Conservation (phyloP, 805 yeast genomes). For the Candida patagonica region DNA sequence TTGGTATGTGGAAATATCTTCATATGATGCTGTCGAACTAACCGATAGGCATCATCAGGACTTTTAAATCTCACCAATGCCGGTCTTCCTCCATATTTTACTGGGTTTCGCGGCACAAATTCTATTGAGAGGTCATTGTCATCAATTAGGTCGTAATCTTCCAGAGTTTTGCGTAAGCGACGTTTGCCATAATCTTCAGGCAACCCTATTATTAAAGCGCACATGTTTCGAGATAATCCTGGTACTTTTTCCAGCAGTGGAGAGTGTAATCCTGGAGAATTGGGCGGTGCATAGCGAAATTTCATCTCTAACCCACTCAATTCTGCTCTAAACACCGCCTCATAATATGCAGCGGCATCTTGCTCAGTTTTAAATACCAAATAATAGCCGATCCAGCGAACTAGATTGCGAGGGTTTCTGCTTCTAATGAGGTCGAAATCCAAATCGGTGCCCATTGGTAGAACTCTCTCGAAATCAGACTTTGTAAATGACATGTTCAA, state of each 20-base stretch:
- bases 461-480: conserved; percentile 26
- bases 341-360: conserved; percentile 43
- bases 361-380: conserved; percentile 39
- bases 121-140: conserved; percentile 26
- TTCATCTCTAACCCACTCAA: conserved; percentile 43
- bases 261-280: conserved; percentile 13
- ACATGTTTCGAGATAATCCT: conserved; percentile 17
- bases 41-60: conserved; percentile 25
- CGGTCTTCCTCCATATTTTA: conserved; percentile 26
- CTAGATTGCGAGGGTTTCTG: conserved; percentile 38
- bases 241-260: conserved; percentile 22
- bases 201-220: conserved; percentile 26
- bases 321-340: conserved; percentile 40
- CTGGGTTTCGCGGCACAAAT: conserved; percentile 22
- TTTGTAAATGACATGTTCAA: conserved; percentile 23
- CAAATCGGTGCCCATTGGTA: conserved; percentile 18
- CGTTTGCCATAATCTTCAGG: conserved; percentile 19
- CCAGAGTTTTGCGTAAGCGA: conserved; percentile 20
- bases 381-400: conserved; percentile 42
- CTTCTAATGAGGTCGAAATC: conserved; percentile 36
- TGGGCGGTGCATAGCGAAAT: conserved; percentile 34
- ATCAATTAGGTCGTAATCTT: conserved; percentile 27
- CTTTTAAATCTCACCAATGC: conserved; percentile 24
- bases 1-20: conserved; percentile 23
- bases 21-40: conserved; percentile 23